Conservation (phyloP, 257 asterid species). For the Solanum stenotomum region DNA sequence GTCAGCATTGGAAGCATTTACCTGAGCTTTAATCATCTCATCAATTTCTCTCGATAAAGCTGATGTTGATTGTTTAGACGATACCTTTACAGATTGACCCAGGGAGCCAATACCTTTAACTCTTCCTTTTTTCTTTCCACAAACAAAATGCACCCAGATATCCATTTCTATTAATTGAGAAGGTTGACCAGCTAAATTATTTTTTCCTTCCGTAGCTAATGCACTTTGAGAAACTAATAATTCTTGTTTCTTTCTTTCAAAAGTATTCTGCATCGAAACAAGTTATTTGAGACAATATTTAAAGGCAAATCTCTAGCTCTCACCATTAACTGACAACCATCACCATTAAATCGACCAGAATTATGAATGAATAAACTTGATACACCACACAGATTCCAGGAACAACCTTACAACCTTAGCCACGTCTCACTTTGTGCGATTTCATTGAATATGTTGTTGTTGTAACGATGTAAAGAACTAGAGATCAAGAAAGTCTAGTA, state of each 20-base stretch:
- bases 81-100: background rate
- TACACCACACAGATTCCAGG: no score
- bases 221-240: background rate
- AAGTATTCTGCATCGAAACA: background rate
- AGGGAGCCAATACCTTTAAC: background rate
- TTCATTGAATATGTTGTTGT: no score
- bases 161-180: background rate
- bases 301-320: no score
- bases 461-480: no score
- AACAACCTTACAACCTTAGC: no score
- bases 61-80: background rate
- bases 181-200: background rate
- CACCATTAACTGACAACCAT: no score
- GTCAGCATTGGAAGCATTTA: background rate
- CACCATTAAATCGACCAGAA: no score
- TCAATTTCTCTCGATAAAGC: background rate
- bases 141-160: background rate
- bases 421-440: no score
- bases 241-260: background rate
- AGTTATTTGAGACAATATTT: background rate
- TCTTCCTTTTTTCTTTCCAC: background rate
- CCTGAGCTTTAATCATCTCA: background rate
- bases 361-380: no score
- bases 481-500: no score
- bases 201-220: background rate